phyloP scores from a whole-genome alignment of 768 basidiomycete species.

The Chalciporus sphaerocephalus region DNA sequence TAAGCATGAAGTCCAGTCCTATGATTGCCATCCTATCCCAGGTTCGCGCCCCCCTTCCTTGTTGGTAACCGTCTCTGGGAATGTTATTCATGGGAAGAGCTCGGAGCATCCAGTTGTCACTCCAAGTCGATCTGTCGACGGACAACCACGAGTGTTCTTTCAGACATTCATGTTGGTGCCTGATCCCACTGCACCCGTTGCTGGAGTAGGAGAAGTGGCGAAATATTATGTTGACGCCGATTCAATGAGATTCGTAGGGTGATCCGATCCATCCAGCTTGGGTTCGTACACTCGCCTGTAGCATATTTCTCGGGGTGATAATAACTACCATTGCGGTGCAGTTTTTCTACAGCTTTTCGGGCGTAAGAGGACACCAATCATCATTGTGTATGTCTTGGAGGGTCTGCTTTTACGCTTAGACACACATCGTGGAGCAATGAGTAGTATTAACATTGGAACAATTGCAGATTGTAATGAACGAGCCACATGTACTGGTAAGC shows the following conservation, averaged over 20 bases:
- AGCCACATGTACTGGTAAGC: neutral
- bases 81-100: constrained; percentile 64
- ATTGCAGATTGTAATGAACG: neutral
- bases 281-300: neutral
- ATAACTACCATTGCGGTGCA: neutral
- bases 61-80: constrained; percentile 75
- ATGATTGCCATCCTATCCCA: constrained; percentile 87
- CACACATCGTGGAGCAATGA: neutral
- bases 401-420: neutral
- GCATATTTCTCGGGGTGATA: neutral
- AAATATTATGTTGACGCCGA: constrained; percentile 82
- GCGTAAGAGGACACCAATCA: neutral
- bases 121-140: constrained; percentile 53
- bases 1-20: constrained; percentile 81
- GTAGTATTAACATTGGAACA: neutral
- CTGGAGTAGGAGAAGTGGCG: constrained; percentile 66
- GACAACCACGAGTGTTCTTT: constrained; percentile 79
- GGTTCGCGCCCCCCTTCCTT: constrained; percentile 76
- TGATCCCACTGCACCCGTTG: constrained; percentile 59
- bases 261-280: constrained; percentile 14
- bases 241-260: constrained; percentile 79
- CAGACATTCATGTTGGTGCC: constrained; percentile 85
- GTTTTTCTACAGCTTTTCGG: too few species aligned
- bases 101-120: constrained; percentile 54
- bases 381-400: neutral